Base-by-base conservation (phyloP, 495 filamentous ascomycete species). In the Neurospora tetrasperma region DNA sequence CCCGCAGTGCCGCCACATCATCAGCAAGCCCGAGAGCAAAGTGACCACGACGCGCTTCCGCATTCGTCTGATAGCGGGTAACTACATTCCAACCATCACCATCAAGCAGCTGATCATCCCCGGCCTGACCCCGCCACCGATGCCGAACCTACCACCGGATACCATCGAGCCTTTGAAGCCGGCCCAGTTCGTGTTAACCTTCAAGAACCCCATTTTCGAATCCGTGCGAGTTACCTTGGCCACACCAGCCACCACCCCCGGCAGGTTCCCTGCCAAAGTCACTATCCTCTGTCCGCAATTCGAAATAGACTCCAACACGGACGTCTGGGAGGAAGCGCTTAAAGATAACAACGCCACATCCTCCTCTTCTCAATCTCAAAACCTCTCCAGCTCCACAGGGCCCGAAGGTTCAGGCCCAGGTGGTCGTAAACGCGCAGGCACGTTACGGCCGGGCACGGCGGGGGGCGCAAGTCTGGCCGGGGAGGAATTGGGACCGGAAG, bases 211-310 rank as follows among this genome's bases (percentile, higher is more conserved):
- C 71, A 89, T 98, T 77, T 98, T 97, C 84, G 96, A 98, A 75
- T 85, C 90, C 9, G 88, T 99, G 46, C 90, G 90, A 71, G 89
- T 99, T 71, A 95, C 92, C 0, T 89, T 99, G 10, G 96, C 92
- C 6, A 96, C 96, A 0, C 93, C 96, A 1, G 84, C 89, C 23
- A 86, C 86, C 11, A 97, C 94, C 0, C 93, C 94, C 0, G 94
- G 95, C 12, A 84, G 86, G 20, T 91, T 93, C 72, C 85, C 88
- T 0, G 90, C 89, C 62, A 93, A 89, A 77, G 93, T 98, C 74
- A 98, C 95, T 7, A 92, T 99, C 46, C 86, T 98, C 12, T 98
- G 94, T 78, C 96, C 96, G 7, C 90, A 97, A 74, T 98, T 99
- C 82, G 92, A 96, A 39, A 90, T 99, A 70, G 96, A 96, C 72